phyloP scores from a whole-genome alignment of 2,329 filamentous ascomycete species.

The Celoporthe dispersa region DNA sequence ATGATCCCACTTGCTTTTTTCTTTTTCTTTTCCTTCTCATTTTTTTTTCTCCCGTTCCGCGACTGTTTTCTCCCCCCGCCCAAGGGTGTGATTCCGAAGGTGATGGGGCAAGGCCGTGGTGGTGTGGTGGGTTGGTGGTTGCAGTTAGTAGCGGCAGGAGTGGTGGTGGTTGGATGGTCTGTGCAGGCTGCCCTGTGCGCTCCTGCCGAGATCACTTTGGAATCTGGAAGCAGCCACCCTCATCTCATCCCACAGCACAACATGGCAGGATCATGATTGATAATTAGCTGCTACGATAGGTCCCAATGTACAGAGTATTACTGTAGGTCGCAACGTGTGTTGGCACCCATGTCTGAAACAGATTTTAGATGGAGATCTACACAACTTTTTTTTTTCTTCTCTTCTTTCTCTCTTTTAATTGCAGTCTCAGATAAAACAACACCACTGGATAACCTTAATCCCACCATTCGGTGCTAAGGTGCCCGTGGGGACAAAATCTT shows the following conservation, averaged over 20 bases:
- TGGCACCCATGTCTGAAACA: background rate
- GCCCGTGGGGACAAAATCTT: background rate
- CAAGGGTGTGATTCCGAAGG: no score
- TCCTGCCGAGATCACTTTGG: background rate
- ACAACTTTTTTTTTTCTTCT: background rate
- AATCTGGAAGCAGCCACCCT: background rate
- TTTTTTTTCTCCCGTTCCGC: no score
- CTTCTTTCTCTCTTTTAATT: background rate
- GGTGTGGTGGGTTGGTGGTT: background rate
- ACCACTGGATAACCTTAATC: constrained; percentile 3
- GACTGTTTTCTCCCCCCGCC: no score
- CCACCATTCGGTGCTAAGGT: background rate
- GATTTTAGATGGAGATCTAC: background rate
- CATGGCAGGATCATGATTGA: background rate
- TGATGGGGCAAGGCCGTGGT: no score
- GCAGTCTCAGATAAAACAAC: background rate
- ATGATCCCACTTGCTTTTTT: background rate
- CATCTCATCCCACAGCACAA: background rate
- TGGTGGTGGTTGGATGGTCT: background rate
- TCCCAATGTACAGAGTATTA: background rate
- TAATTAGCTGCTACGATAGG: background rate
- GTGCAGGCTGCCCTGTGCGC: background rate
- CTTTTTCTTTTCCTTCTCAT: no score
- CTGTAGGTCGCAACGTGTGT: background rate
- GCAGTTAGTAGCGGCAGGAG: no score